phyloP scores from a whole-genome alignment of 192 early-diverging fungal species.

The Gryganskiella cystojenkinii region DNA sequence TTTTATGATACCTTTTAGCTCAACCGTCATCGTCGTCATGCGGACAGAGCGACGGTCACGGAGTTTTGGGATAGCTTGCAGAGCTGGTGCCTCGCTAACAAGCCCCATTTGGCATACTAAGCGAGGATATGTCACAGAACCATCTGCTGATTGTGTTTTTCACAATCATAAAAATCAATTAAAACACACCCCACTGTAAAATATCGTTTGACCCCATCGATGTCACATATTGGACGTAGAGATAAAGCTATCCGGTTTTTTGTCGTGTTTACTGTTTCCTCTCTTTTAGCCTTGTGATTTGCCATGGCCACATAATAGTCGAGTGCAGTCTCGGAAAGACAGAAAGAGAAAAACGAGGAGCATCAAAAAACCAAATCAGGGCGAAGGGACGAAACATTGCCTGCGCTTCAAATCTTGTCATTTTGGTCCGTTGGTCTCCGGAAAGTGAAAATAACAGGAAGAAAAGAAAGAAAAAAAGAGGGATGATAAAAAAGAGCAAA shows the following conservation, averaged over 20 bases:
- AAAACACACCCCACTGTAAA: too few relatives aligned
- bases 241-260: too few relatives aligned
- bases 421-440: background rate
- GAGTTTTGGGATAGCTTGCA: constrained; percentile 68
- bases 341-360: background rate
- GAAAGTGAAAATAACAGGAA: background rate
- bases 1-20: constrained; percentile 48
- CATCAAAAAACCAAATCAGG: background rate
- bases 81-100: constrained; percentile 58
- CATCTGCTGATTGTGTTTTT: too few relatives aligned
- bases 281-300: too few relatives aligned
- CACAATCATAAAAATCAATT: too few relatives aligned
- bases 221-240: too few relatives aligned
- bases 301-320: too few relatives aligned
- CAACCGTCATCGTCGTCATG: constrained; percentile 65
- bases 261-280: too few relatives aligned
- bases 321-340: too few relatives aligned
- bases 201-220: too few relatives aligned
- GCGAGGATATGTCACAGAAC: too few relatives aligned
- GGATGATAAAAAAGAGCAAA: background rate
- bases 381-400: background rate
- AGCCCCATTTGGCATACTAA: constrained; percentile 59
- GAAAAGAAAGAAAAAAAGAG: background rate
- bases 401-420: background rate
- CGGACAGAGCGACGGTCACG: constrained; percentile 64